A percentile compares a stretch with the other conserved stretches of the same genome.
Conservation (phyloP, 441 rosid genomes). For the Corymbia calophylla region DNA sequence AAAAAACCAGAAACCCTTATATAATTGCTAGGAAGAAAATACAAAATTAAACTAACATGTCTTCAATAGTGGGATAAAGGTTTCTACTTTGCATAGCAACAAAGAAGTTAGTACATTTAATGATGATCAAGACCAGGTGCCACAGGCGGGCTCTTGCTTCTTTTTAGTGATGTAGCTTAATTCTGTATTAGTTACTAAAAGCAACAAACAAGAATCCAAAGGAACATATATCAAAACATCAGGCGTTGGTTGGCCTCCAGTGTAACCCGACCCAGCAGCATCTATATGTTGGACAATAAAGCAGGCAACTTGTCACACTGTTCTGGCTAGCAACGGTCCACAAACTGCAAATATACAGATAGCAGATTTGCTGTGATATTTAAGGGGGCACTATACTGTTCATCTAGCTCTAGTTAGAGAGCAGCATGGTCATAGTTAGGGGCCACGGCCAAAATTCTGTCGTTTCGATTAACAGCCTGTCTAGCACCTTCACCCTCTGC, state of each 20-base stretch:
- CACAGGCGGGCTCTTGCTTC: background rate
- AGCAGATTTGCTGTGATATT: background rate
- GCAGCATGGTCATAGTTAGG: conserved; percentile 47
- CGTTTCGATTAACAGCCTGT: conserved; percentile 42
- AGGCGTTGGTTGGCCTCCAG: background rate
- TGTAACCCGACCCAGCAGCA: background rate
- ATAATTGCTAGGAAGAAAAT: background rate
- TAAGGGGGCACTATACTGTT: background rate
- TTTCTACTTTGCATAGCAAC: background rate
- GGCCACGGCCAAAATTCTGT: conserved; percentile 82
- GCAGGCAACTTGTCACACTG: background rate
- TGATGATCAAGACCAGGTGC: background rate
- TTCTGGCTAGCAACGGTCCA: background rate
- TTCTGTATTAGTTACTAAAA: background rate
- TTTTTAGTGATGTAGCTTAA: background rate
- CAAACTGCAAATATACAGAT: background rate
- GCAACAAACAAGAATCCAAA: background rate
- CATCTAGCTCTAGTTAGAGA: background rate
- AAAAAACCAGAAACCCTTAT: background rate
- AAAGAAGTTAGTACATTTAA: background rate
- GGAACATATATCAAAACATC: background rate
- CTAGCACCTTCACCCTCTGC: conserved; percentile 40
- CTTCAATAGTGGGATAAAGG: background rate
- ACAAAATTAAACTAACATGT: background rate
- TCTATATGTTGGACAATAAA: background rate